phyloP scores from a whole-genome alignment of 495 filamentous ascomycete genomes.

The Gamarada debralockiae region DNA sequence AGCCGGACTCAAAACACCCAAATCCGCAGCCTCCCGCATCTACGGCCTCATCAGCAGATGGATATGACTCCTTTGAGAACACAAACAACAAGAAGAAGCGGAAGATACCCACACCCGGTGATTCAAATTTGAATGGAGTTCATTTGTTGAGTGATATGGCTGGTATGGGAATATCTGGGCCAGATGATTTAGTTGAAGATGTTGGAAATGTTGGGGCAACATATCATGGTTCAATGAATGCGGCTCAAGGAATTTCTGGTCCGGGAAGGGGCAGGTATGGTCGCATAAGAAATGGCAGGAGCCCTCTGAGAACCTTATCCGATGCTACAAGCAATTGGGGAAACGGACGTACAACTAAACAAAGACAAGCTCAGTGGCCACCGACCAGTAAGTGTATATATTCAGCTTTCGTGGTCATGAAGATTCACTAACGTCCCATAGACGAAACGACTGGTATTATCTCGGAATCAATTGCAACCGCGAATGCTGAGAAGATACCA shows the following conservation, averaged over 20 bases:
- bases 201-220: slow-evolving; percentile 46
- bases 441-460: slow-evolving; percentile 73
- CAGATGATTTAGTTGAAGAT: slow-evolving; percentile 39
- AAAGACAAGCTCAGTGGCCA: slow-evolving; percentile 34
- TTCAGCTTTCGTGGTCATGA: not conserved
- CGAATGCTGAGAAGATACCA: slow-evolving; percentile 73
- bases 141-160: slow-evolving; percentile 55
- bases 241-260: slow-evolving; percentile 23
- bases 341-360: slow-evolving; percentile 40
- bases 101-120: slow-evolving; percentile 89
- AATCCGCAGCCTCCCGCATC: slow-evolving; percentile 44
- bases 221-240: slow-evolving; percentile 62
- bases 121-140: slow-evolving; percentile 45
- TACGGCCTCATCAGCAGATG: slow-evolving; percentile 62
- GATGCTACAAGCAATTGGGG: slow-evolving; percentile 52
- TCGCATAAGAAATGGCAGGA: slow-evolving; percentile 58
- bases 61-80: slow-evolving; percentile 97
- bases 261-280: slow-evolving; percentile 67
- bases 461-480: slow-evolving; percentile 70
- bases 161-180: slow-evolving; percentile 53
- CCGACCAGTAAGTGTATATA: slow-evolving; percentile 38
- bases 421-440: slow-evolving; percentile 7
- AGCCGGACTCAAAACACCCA: slow-evolving; percentile 33
- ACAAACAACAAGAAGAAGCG: slow-evolving; percentile 99
- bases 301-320: slow-evolving; percentile 54